These are phyloP conservation scores for Botryotinia globosa DNA, from an alignment of 2,329 filamentous ascomycete genomes.

Conservation along the genomic window DNA sequence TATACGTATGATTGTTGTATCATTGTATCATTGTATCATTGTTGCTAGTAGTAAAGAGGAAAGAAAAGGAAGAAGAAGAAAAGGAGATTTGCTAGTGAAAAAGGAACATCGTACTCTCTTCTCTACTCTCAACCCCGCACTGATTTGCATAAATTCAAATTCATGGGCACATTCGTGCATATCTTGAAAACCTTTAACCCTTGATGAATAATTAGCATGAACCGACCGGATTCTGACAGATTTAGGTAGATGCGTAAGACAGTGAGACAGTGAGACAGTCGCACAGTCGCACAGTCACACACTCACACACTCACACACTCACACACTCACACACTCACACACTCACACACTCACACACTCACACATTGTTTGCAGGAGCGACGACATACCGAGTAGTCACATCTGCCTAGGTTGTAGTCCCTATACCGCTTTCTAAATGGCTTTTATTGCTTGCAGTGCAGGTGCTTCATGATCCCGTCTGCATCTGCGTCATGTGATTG, in stretches of 20 bases:
- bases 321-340: too few species aligned
- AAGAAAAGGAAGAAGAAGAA: not conserved
- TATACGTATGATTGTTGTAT: too few species aligned
- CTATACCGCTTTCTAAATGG: too few species aligned
- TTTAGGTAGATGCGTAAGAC: not conserved
- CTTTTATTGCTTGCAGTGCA: not conserved
- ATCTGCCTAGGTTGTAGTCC: too few species aligned
- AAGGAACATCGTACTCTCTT: too few species aligned
- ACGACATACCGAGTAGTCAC: not conserved
- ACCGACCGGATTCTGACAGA: not conserved
- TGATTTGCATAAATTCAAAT: not conserved
- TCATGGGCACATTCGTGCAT: not conserved
- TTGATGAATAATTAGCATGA: not conserved
- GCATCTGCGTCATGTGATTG: constrained; percentile 16
- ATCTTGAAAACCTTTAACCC: not conserved
- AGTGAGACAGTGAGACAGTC: too few species aligned
- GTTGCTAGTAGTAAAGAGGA: not conserved
- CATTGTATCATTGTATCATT: too few species aligned
- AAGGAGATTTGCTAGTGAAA: not conserved
- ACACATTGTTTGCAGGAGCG: constrained; percentile 7
- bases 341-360: too few species aligned
- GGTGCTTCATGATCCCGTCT: not conserved
- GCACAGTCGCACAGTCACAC: too few species aligned
- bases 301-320: too few species aligned
- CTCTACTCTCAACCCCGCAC: not conserved